A percentile compares a stretch with the other conserved stretches of the same genome.
Evolutionary conservation across 192 early-diverging fungal genomes (phyloP).

Genomic region (Mortierella claussenii): DNA sequence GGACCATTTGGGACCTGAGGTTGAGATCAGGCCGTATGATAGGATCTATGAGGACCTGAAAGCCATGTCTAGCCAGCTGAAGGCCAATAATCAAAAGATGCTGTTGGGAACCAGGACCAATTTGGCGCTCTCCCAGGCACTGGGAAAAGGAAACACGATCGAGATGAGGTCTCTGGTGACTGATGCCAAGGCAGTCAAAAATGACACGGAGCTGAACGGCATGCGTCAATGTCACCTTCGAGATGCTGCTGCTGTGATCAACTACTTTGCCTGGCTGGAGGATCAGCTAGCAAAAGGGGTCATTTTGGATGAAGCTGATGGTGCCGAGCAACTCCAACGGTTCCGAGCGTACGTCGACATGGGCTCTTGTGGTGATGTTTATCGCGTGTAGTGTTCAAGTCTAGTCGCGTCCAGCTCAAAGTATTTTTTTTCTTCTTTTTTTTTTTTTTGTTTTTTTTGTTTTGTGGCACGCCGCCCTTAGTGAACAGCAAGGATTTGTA

Average conservation of each 20-base stretch:
- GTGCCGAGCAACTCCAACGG: conserved; percentile 82
- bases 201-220: conserved; percentile 86
- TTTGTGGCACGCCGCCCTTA: too few relatives aligned
- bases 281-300: conserved; percentile 75
- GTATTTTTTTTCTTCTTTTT: neutral
- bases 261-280: conserved; percentile 92
- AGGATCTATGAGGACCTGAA: conserved; percentile 79
- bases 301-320: conserved; percentile 83
- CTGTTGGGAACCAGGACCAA: conserved; percentile 26
- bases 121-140: conserved; percentile 18
- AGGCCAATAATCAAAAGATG: conserved; percentile 30
- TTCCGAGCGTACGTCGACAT: conserved; percentile 73
- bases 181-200: conserved; percentile 93
- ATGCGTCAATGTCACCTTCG: conserved; percentile 91
- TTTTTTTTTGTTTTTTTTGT: too few relatives aligned
- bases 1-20: conserved; percentile 64
- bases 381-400: neutral
- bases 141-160: conserved; percentile 54
- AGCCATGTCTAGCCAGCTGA: conserved; percentile 22
- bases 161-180: conserved; percentile 75
- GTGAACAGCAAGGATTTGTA: conserved; percentile 80
- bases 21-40: conserved; percentile 78
- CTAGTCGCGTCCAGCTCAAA: neutral
- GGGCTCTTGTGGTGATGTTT: neutral
- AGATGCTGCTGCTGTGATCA: conserved; percentile 89